Percentiles rank a stretch among this genome's conserved stretches.
These are phyloP conservation scores for Neonectria sp. DNA, from an alignment of 2,329 filamentous ascomycete genomes.

Conservation along the genomic window DNA sequence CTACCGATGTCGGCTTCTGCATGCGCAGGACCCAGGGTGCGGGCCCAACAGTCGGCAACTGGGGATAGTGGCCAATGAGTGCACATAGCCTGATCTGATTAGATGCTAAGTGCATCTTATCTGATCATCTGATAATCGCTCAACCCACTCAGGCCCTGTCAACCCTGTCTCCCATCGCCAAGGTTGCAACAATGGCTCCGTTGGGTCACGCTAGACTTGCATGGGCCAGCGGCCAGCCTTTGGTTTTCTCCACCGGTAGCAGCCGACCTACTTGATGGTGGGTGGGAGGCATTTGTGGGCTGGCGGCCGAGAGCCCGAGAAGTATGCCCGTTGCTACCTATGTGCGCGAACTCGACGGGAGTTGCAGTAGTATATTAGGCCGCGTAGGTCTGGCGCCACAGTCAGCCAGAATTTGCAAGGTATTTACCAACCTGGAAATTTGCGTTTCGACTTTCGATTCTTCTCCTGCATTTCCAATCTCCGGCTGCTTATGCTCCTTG, in stretches of 20 bases:
- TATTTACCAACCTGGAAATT: background rate
- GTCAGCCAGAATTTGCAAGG: conserved; percentile 10
- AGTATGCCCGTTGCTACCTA: conserved; percentile 12
- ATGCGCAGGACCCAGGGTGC: conserved; percentile 9
- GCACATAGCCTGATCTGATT: conserved; percentile 45
- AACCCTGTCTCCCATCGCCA: conserved; percentile 16
- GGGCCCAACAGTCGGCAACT: conserved; percentile 1
- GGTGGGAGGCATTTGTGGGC: conserved; percentile 20
- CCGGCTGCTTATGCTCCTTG: conserved; percentile 7
- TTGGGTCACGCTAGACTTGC: conserved; percentile 14
- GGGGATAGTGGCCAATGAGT: conserved; percentile 41
- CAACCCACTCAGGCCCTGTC: conserved; percentile 24
- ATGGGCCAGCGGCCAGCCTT: conserved; percentile 26
- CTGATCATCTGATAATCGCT: conserved; percentile 44
- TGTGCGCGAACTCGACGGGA: conserved; percentile 1
- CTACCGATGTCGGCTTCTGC: conserved; percentile 33
- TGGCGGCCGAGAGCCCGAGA: background rate
- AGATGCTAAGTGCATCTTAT: conserved; percentile 42
- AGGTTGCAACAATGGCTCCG: conserved; percentile 27
- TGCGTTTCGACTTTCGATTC: conserved; percentile 5
- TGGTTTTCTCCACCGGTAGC: conserved; percentile 21
- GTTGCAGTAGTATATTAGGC: conserved; percentile 34
- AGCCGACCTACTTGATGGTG: conserved; percentile 5
- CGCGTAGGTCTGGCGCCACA: conserved; percentile 25
- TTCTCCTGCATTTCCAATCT: conserved; percentile 14